Percentiles rank a stretch among this genome's conserved stretches.
These are phyloP conservation scores for Reutealis trisperma DNA, from an alignment of 345 rosid genomes.

Conservation along the genomic window DNA sequence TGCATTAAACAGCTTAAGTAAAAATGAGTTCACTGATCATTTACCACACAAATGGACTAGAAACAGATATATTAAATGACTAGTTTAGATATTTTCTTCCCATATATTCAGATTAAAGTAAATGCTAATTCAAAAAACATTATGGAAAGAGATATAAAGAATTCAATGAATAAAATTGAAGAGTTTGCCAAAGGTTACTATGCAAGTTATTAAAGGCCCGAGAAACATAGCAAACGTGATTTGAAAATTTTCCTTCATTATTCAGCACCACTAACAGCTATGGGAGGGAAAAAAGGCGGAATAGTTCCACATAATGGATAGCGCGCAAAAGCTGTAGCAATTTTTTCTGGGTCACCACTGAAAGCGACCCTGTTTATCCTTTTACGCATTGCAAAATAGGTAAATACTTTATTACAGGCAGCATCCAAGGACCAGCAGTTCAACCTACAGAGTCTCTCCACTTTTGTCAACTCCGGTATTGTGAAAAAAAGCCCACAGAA, in stretches of 20 bases:
- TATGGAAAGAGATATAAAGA: neutral
- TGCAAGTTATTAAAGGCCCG: neutral
- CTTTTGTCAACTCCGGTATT: neutral
- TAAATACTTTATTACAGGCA: neutral
- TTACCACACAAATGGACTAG: neutral
- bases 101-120: neutral
- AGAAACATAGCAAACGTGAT: no score
- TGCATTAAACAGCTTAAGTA: neutral
- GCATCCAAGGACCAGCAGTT: constrained; percentile 4
- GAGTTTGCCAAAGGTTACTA: neutral
- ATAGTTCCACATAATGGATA: neutral
- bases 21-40: neutral
- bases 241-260: no score
- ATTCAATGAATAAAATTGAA: neutral
- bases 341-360: neutral
- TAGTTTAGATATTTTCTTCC: neutral
- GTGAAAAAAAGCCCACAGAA: neutral
- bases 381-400: neutral
- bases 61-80: neutral
- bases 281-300: neutral
- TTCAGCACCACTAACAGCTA: neutral
- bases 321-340: neutral
- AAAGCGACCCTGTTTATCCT: neutral
- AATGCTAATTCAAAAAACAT: neutral
- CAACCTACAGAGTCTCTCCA: neutral